Conservation (phyloP, 208 protist genomes). For the Trypanosoma conorhini region DNA sequence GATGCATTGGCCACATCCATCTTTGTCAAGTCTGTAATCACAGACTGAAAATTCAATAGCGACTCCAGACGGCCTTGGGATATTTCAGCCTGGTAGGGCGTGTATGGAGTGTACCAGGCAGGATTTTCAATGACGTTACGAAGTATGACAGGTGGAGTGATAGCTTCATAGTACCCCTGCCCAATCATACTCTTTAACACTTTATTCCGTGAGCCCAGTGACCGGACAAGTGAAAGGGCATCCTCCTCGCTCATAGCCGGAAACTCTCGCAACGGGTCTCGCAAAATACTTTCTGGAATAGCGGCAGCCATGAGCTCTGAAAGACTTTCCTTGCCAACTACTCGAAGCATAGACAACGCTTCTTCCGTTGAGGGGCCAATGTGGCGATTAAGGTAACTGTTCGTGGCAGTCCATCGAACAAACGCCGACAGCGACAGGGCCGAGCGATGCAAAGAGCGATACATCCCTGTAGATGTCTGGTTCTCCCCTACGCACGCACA, state of each 20-base stretch:
- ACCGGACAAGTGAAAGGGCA: constrained; percentile 57
- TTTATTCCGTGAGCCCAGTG: constrained; percentile 77
- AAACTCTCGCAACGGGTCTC: constrained; percentile 46
- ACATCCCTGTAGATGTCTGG: constrained; percentile 27
- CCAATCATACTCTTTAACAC: constrained; percentile 93
- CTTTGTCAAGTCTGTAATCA: constrained; percentile 96
- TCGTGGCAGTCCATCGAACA: constrained; percentile 57
- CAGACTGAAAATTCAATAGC: constrained; percentile 98
- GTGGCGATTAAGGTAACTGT: constrained; percentile 92
- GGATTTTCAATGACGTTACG: constrained; percentile 98
- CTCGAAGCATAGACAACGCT: constrained; percentile 87
- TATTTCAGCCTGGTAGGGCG: constrained; percentile 97
- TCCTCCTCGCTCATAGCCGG: constrained; percentile 74
- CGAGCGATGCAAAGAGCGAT: constrained; percentile 34
- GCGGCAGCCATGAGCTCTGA: constrained; percentile 76
- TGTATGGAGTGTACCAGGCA: constrained; percentile 99
- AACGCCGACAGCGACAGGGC: background rate
- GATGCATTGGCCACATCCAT: constrained; percentile 96
- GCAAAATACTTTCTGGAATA: constrained; percentile 74
- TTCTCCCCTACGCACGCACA: background rate
- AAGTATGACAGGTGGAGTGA: constrained; percentile 92
- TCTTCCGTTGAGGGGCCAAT: constrained; percentile 87
- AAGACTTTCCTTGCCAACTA: constrained; percentile 67
- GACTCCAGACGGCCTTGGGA: constrained; percentile 97
- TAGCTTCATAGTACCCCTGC: constrained; percentile 93